phyloP scores from a whole-genome alignment of 73 alveolate genomes.

The Paramecium sexaurelia region DNA sequence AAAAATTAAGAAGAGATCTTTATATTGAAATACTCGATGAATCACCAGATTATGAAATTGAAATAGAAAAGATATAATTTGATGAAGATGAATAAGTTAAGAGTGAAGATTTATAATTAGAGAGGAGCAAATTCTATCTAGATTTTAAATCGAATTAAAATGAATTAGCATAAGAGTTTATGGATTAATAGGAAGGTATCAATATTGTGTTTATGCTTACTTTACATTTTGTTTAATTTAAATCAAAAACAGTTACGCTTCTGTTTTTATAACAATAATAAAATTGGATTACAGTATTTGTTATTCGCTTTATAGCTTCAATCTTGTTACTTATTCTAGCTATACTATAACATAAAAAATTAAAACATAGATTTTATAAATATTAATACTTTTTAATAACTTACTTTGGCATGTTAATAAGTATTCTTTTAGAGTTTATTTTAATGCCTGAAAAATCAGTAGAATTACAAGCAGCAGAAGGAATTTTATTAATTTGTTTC shows the following conservation, averaged over 20 bases:
- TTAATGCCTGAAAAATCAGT: not conserved
- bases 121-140: not conserved
- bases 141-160: not conserved
- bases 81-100: conserved; percentile 11
- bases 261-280: not conserved
- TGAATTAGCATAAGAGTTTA: conserved; percentile 32
- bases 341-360: not conserved
- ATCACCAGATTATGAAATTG: conserved; percentile 46
- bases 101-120: conserved; percentile 29
- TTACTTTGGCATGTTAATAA: not conserved
- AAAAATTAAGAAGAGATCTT: conserved; percentile 47
- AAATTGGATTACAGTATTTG: not conserved
- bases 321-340: not conserved
- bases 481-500: conserved; percentile 44
- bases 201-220: conserved; percentile 2
- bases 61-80: conserved; percentile 4
- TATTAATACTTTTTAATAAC: not conserved
- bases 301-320: not conserved
- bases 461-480: conserved; percentile 51
- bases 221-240: not conserved
- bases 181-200: conserved; percentile 26
- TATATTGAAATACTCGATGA: conserved; percentile 18
- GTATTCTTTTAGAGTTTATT: not conserved
- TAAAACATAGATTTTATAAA: conserved; percentile 3
- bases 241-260: not conserved